Conservation (phyloP, 139 green algal genomes). For the Picochlorum sp. region DNA sequence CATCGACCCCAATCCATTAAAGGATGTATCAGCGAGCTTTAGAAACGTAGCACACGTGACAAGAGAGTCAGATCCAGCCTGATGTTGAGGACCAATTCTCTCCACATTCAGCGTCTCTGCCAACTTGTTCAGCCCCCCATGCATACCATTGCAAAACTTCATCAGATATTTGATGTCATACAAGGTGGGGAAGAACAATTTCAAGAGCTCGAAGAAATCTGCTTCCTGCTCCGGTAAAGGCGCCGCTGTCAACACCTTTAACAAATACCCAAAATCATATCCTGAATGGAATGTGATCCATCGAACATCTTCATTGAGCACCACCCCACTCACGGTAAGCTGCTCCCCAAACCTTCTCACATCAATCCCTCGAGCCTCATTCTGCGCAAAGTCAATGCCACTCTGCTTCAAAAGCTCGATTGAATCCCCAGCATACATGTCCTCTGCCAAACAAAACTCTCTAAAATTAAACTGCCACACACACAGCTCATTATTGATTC, state of each 20-base stretch:
- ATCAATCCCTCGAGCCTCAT: slow-evolving; percentile 84
- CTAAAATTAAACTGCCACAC: slow-evolving; percentile 99
- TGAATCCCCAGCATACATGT: slow-evolving; percentile 94
- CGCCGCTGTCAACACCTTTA: slow-evolving; percentile 92
- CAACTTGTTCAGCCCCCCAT: slow-evolving; percentile 94
- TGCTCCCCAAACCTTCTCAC: slow-evolving; percentile 90
- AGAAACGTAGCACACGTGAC: slow-evolving; percentile 87
- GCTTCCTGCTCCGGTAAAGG: slow-evolving; percentile 72
- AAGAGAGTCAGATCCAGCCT: slow-evolving; percentile 86
- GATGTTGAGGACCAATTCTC: slow-evolving; percentile 90
- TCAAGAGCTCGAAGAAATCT: slow-evolving; percentile 92
- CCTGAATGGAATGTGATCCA: slow-evolving; percentile 89
- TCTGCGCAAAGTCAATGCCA: slow-evolving; percentile 93
- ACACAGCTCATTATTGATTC: slow-evolving; percentile 71
- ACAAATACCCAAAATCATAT: slow-evolving; percentile 98
- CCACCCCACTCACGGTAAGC: slow-evolving; percentile 90
- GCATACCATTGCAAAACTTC: slow-evolving; percentile 90
- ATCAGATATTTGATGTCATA: slow-evolving; percentile 99
- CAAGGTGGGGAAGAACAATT: slow-evolving; percentile 90
- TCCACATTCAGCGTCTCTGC: slow-evolving; percentile 89
- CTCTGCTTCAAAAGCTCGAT: slow-evolving; percentile 94
- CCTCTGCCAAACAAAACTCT: slow-evolving; percentile 84
- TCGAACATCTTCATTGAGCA: slow-evolving; percentile 87
- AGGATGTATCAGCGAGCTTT: slow-evolving; percentile 79
- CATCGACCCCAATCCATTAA: slow-evolving; percentile 61